Base-by-base conservation (phyloP, 2,329 filamentous ascomycete genomes). In the Exophiala sideris region DNA sequence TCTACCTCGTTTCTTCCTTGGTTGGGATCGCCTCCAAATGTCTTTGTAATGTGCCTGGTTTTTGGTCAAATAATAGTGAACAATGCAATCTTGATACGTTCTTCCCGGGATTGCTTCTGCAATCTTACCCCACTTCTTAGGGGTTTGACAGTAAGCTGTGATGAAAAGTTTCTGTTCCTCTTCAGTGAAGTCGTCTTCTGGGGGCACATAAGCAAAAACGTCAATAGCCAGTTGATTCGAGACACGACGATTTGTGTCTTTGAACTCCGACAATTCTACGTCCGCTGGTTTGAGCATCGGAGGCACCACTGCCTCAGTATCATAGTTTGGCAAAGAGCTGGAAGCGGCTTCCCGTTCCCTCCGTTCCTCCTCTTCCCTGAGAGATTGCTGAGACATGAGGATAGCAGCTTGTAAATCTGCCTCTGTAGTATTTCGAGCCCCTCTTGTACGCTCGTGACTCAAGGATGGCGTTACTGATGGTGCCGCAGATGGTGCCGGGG, bases 91-190 rank as follows among this genome's bases (percentile, higher is more conserved):
- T 59, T 74, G 70, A 65, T 74, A 78, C 35, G 70, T 69, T 18
- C 76, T 71, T 10, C 71, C 72, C 34, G 74, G 73, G 21, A 78
- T 60, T 20, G 69, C 66, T 47, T 76, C 73, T 2, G 76, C 76
- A 56, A 79, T 79, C 59, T 76, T 76, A 18, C 76, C 74, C 73
- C 76, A 79, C 66, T 74, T 75, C 67, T 79, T 79, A 2, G 76
- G 76, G 50, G 71, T 65, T 3, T 71, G 67, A 68, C 76, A 73
- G 58, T 77, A 79, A 12, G 74, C 73, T 50, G 76, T 68, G 1
- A 71, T 73, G 60, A 79, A 78, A 1, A 66, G 65, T 29, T 68
- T 66, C 51, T 78, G 75, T 62, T 79, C 76, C 44, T 74, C 70
- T 0, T 68, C 65, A 0, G 72, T 76, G 58, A 79, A 79, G 53